A percentile compares a stretch with the other conserved stretches of the same genome.
Evolutionary conservation across 768 basidiomycete genomes (phyloP).

Genomic region (Pleurotus giganteus): DNA sequence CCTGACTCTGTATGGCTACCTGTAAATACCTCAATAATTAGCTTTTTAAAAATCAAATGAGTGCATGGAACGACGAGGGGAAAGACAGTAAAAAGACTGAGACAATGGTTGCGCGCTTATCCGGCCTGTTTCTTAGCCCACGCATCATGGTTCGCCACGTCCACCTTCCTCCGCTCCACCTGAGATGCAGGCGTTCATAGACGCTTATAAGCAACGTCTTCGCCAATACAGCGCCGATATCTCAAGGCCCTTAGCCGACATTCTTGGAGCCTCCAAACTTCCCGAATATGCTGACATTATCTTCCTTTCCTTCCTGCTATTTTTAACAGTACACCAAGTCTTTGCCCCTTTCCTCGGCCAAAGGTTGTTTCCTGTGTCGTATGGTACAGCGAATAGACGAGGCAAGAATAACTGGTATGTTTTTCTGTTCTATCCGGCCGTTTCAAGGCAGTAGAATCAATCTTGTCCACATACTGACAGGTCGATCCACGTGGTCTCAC

Average conservation of each 20-base stretch:
- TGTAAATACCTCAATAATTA: too few relatives aligned
- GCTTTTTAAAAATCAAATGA: too few relatives aligned
- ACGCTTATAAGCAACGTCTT: neutral
- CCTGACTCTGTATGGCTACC: too few relatives aligned
- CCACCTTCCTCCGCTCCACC: neutral
- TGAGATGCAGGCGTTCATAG: neutral
- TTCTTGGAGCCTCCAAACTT: constrained; percentile 52
- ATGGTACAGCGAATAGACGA: constrained; percentile 42
- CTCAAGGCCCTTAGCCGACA: constrained; percentile 6
- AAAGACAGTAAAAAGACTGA: too few relatives aligned
- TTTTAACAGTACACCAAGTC: constrained; percentile 55
- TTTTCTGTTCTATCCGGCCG: neutral
- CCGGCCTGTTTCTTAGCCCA: neutral
- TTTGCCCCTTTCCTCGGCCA: constrained; percentile 54
- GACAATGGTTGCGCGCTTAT: too few relatives aligned
- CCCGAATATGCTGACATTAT: constrained; percentile 54
- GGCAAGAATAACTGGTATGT: constrained; percentile 63
- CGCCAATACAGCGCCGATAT: neutral
- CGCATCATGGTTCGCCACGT: neutral
- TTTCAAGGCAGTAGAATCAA: too few relatives aligned
- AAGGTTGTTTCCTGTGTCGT: constrained; percentile 46
- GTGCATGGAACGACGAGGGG: too few relatives aligned
- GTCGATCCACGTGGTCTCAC: constrained; percentile 71
- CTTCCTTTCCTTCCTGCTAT: constrained; percentile 51
- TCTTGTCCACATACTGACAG: too few relatives aligned